Conservation (phyloP, 306 rosid genomes). For the Canavalia ensiformis region DNA sequence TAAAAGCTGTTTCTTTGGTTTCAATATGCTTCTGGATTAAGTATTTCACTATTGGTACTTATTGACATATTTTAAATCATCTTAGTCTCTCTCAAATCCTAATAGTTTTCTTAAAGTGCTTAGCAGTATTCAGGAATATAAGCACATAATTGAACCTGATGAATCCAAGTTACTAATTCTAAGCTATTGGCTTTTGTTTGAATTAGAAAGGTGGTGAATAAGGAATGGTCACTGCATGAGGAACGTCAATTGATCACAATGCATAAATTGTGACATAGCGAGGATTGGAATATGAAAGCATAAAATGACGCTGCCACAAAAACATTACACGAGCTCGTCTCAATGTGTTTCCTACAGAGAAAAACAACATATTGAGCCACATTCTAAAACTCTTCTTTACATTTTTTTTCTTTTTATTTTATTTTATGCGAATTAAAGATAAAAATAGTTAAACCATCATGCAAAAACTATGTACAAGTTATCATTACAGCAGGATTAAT, state of each 20-base stretch:
- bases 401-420: neutral
- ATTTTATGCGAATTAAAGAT: neutral
- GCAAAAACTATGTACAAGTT: neutral
- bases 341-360: neutral
- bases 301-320: slow-evolving; percentile 18
- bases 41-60: neutral
- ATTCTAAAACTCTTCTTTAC: neutral
- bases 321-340: neutral
- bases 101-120: neutral
- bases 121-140: neutral
- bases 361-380: neutral
- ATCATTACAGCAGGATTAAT: neutral
- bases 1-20: neutral
- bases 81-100: too few species aligned
- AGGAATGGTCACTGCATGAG: neutral
- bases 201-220: neutral
- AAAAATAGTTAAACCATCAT: neutral
- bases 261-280: neutral
- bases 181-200: neutral
- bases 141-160: neutral
- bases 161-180: neutral
- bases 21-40: neutral
- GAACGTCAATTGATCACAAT: neutral
- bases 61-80: too few species aligned
- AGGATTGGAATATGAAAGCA: neutral